These are phyloP conservation scores for Teratosphaeria viscida DNA, from an alignment of 2,329 filamentous ascomycete genomes.

Conservation along the genomic window DNA sequence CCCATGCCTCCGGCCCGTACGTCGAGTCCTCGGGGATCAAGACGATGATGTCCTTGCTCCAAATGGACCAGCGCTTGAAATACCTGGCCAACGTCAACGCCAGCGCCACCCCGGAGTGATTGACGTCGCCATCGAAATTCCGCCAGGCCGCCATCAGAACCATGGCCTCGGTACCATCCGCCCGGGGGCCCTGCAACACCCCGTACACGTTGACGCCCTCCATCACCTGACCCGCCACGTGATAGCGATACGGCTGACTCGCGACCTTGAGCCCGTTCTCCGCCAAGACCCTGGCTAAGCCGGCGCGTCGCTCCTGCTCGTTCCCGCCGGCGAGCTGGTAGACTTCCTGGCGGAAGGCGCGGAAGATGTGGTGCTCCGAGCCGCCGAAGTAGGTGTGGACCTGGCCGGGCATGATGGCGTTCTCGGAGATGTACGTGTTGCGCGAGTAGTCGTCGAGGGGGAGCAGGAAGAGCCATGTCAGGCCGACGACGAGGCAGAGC, in stretches of 20 bases:
- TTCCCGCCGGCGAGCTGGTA: conserved; percentile 45
- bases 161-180: conserved; percentile 94
- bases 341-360: conserved; percentile 80
- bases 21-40: conserved; percentile 80
- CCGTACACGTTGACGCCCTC: conserved; percentile 86
- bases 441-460: conserved; percentile 86
- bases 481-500: conserved; percentile 71
- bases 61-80: conserved; percentile 95
- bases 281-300: conserved; percentile 63
- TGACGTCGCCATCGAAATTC: conserved; percentile 67
- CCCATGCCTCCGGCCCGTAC: conserved; percentile 89
- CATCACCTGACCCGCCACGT: conserved; percentile 61
- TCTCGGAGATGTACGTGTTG: conserved; percentile 92
- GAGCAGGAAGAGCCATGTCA: conserved; percentile 81
- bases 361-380: conserved; percentile 88
- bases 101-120: conserved; percentile 78
- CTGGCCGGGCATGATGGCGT: conserved; percentile 87
- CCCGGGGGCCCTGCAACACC: conserved; percentile 82
- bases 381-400: conserved; percentile 97
- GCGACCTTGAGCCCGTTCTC: conserved; percentile 78
- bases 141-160: conserved; percentile 84
- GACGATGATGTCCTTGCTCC: conserved; percentile 98
- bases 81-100: conserved; percentile 82
- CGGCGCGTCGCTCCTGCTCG: conserved; percentile 31
- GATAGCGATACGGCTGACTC: conserved; percentile 78